Evolutionary conservation across 345 rosid species (phyloP), one percentile per base, ranked within the genome.

Genomic region (Hibiscus tridactylites): DNA sequence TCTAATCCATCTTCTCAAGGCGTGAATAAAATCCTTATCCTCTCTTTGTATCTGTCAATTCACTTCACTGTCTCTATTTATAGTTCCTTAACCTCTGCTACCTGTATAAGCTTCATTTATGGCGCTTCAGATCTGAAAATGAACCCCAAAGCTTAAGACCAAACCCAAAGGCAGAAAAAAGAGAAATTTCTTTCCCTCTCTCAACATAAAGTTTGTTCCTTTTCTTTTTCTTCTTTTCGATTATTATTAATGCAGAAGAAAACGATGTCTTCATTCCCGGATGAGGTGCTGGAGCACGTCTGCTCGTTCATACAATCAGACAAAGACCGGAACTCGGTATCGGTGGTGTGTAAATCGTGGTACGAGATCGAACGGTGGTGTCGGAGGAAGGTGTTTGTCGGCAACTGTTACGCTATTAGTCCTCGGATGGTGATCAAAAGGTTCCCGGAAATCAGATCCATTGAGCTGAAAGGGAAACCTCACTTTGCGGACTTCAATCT

Each of bases 341-440:
- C 99, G 46, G 19, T 84, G 79, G 99, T 94, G 58, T 90, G 99
- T 83, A 94, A 89, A 85, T 88, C 96, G 60, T 94, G 99, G 99
- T 83, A 85, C 76, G 93, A 87, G 79, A 78, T 87, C 46, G 99
- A 94, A 72, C 70, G 97, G 68, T 81, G 85, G 74, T 87, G 88
- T 56, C 75, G 99, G 83, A 75, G 82, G 70, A 72, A 83, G 59
- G 80, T 92, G 47, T 88, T 94, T 49, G 78, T 94, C 5, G 97
- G 97, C 1, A 94, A 91, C 96, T 94, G 99, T 74, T 94, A 94
- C 72, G 88, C 97, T 24, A 88, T 90, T 19, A 83, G 73, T 50
- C 99, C 99, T 3, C 49, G 53, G 47, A 75, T 79, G 72, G 92
- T 89, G 75, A 73, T 79, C 67, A 54, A 81, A 64, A 82, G 97